Evolutionary conservation across 208 protist genomes (phyloP).

Genomic region (Leishmania tarentolae): DNA sequence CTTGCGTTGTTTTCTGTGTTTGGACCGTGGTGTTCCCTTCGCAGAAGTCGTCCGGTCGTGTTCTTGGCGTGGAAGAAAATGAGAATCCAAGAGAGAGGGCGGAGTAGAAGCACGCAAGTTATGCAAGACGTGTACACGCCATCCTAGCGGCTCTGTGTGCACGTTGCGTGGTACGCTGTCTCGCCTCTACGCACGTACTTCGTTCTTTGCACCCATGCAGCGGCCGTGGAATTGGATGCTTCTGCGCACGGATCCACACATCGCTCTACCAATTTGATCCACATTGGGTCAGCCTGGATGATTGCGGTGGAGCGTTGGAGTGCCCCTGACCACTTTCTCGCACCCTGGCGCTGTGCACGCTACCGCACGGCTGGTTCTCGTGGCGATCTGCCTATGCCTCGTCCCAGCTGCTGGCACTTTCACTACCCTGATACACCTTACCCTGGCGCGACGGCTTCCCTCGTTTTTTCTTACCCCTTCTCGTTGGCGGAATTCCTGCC

Average conservation of each 20-base stretch:
- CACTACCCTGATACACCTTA: background rate
- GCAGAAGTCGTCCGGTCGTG: background rate
- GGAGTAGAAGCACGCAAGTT: background rate
- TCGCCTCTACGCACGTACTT: background rate
- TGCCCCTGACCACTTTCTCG: background rate
- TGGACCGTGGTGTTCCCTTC: background rate
- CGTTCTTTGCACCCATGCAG: background rate
- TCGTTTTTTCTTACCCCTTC: background rate
- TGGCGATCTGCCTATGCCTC: background rate
- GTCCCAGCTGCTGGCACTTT: background rate
- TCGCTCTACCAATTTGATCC: background rate
- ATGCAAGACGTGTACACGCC: background rate
- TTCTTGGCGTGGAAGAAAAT: background rate
- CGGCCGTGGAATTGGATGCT: background rate
- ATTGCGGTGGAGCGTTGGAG: background rate
- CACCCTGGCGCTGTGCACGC: background rate
- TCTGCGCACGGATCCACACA: background rate
- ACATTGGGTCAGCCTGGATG: background rate
- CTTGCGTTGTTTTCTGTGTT: background rate
- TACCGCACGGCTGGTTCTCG: background rate
- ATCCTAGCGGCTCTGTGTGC: background rate
- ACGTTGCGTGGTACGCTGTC: background rate
- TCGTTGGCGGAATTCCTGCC: background rate
- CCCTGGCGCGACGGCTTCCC: background rate
- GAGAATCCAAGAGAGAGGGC: background rate